Base-by-base conservation (phyloP, 192 early-diverging fungal genomes). In the Coemansia sp. region DNA sequence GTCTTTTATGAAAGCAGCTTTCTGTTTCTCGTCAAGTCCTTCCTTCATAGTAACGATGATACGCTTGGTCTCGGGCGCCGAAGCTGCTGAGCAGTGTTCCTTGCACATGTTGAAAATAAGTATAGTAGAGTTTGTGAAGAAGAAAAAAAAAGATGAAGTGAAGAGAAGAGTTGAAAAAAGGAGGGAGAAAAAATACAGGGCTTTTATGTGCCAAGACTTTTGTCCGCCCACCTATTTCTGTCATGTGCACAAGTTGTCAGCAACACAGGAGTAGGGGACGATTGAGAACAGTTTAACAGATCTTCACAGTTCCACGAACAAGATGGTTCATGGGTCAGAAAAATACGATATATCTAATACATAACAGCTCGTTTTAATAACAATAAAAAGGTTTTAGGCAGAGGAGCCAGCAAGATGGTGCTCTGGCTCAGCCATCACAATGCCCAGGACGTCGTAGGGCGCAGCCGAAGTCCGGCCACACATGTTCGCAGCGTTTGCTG, bases 371-470 rank as follows among this genome's bases (percentile, higher is more conserved):
- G n/a, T 39, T 33, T 29, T 29, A 29, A 29, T 11, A 13, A n/a
- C 22, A 64, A 12, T 11, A 41, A 22, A 22, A 22, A 36, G 29
- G 20, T 55, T 39, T 47, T 66, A 79, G 36, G 72, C 71, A 3
- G 80, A 82, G 31, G 80, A 77, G 15, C 69, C 72, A 27, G 75
- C 61, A 10, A 82, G 61, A 10, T 79, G 73, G 55, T 83, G 81
- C 57, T 83, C 75, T 11, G 81, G 69, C 43, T 83, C 79, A 58
- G 73, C 53, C 64, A 84, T 79, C 12, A 79, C 81, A 55, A 84
- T 84, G 65, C 81, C 81, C 65, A 84, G 73, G 7, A 84, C 76
- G 57, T 84, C 81, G 65, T 84, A 84, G 3, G 69, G 73, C 11
- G 81, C 68, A 0, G 76, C 53, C 46, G 81, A 65, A 12, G 81